Percentiles rank a stretch among this genome's conserved stretches.
phyloP scores from a whole-genome alignment of 805 yeast genomes.

The Yamadazyma philogaea region DNA sequence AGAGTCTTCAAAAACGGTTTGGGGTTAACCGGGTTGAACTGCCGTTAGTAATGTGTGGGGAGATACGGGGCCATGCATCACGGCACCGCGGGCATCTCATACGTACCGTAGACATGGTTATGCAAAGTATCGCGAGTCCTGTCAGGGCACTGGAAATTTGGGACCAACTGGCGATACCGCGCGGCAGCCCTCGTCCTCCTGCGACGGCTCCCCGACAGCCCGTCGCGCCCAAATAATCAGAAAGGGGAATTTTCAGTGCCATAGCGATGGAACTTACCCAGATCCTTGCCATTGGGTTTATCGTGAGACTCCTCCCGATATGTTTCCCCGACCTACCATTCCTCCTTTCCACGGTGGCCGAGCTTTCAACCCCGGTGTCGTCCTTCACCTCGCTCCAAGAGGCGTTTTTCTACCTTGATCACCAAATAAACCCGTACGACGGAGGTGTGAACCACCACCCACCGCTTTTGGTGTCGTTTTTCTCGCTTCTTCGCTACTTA shows the following conservation, averaged over 20 bases:
- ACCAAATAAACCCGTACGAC: constrained; percentile 63
- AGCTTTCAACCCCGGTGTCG: constrained; percentile 70
- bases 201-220: no score
- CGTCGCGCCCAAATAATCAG: background rate
- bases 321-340: constrained; percentile 29
- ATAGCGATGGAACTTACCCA: background rate
- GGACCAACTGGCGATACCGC: no score
- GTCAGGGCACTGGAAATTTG: background rate
- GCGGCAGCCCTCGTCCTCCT: no score
- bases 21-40: constrained; percentile 72
- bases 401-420: constrained; percentile 51
- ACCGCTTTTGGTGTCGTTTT: constrained; percentile 60
- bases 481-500: constrained; percentile 33
- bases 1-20: constrained; percentile 84
- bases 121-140: background rate
- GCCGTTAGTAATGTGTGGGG: constrained; percentile 14
- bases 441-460: constrained; percentile 90
- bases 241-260: background rate
- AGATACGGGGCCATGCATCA: background rate
- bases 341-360: constrained; percentile 41
- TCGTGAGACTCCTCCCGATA: constrained; percentile 34
- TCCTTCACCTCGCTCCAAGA: constrained; percentile 53
- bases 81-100: background rate
- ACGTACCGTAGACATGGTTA: constrained; percentile 4
- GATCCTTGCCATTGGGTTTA: constrained; percentile 21